Evolutionary conservation across 2,329 filamentous ascomycete species (phyloP).

Genomic region (Albophoma yamanashiensis): DNA sequence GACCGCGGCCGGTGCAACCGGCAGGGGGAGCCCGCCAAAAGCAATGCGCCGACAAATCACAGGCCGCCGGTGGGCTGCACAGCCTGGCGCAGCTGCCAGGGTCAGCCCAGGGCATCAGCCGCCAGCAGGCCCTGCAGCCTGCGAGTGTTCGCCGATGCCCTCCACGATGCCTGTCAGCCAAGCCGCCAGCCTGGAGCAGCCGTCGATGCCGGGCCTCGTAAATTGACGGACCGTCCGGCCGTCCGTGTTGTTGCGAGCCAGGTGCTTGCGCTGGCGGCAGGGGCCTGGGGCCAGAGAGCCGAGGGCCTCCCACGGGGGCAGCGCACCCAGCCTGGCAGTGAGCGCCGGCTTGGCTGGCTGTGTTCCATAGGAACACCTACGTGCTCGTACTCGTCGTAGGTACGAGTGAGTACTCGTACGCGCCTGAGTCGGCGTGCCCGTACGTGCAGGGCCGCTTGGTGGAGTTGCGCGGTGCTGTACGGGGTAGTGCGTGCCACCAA

Average conservation of each 20-base stretch:
- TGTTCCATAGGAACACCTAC: neutral
- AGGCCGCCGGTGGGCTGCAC: conserved; percentile 1
- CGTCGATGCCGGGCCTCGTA: neutral
- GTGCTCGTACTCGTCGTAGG: no score
- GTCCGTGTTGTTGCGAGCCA: neutral
- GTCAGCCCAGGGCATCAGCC: neutral
- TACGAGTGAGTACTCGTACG: no score
- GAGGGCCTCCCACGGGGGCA: neutral
- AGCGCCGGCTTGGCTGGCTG: neutral
- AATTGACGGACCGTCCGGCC: neutral
- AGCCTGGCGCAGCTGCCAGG: conserved; percentile 1
- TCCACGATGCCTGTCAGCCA: neutral
- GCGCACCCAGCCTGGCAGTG: neutral
- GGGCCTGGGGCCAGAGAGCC: neutral
- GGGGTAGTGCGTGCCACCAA: neutral
- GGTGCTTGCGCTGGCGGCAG: neutral
- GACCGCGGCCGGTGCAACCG: neutral
- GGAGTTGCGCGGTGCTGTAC: neutral
- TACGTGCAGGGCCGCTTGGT: neutral
- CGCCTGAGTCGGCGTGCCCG: neutral
- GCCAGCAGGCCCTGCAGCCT: neutral
- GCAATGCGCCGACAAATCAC: neutral
- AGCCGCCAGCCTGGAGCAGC: neutral
- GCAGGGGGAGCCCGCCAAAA: neutral
- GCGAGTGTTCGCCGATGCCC: neutral